Evolutionary conservation across 2,329 filamentous ascomycete species (phyloP).

Genomic region (Colletotrichum musicola): DNA sequence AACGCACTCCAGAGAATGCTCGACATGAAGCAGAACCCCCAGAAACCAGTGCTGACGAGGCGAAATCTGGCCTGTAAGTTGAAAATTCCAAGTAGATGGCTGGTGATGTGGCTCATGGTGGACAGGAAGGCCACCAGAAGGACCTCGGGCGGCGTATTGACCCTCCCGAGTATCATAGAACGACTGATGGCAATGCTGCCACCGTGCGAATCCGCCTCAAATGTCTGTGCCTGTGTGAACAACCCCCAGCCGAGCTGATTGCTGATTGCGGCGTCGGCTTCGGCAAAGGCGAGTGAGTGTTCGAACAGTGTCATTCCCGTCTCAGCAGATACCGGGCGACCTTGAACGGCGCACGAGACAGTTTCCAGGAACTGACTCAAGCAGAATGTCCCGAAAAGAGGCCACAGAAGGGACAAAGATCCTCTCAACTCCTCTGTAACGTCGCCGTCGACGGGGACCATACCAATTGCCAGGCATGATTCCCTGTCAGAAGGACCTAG

Average conservation of each 20-base stretch:
- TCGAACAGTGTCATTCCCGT: constrained; percentile 98
- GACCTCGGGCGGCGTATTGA: constrained; percentile 92
- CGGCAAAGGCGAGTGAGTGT: constrained; percentile 94
- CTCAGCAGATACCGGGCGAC: constrained; percentile 82
- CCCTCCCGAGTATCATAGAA: constrained; percentile 78
- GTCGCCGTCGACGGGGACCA: constrained; percentile 72
- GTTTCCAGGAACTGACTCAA: constrained; percentile 91
- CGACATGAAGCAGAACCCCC: constrained; percentile 90
- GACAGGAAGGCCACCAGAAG: constrained; percentile 90
- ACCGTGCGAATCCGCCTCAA: constrained; percentile 42
- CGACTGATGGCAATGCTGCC: constrained; percentile 64
- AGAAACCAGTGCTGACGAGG: constrained; percentile 88
- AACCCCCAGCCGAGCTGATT: constrained; percentile 81
- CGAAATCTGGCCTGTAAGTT: constrained; percentile 83
- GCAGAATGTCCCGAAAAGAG: constrained; percentile 77
- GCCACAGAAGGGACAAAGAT: constrained; percentile 83
- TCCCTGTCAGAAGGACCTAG: constrained; percentile 79
- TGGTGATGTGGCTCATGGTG: constrained; percentile 87
- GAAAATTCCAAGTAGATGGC: constrained; percentile 84
- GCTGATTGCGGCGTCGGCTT: constrained; percentile 89
- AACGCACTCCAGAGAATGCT: constrained; percentile 84
- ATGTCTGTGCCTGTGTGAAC: constrained; percentile 64
- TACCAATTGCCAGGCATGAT: constrained; percentile 81
- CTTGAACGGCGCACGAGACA: constrained; percentile 87
- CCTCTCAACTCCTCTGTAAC: constrained; percentile 71